Evolutionary conservation across 2,329 filamentous ascomycete species (phyloP).

Genomic region (Trichoderma guizhouense): DNA sequence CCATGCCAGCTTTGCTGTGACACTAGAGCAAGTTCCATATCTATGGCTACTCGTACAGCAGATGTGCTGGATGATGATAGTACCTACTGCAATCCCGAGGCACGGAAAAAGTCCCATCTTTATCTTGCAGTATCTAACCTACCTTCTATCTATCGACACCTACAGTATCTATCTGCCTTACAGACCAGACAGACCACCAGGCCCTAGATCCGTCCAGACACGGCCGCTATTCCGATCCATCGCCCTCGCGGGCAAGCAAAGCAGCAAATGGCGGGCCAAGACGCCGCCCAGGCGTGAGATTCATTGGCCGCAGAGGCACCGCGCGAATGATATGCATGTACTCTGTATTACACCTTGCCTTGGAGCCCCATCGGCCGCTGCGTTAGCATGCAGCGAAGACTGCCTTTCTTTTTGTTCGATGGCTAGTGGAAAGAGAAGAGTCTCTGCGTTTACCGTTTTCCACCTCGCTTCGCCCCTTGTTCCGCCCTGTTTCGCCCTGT

Average conservation of each 20-base stretch:
- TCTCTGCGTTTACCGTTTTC: background rate
- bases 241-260: background rate
- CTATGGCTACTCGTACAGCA: background rate
- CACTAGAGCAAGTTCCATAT: background rate
- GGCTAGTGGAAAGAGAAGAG: background rate
- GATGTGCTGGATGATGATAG: background rate
- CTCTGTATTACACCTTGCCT: background rate
- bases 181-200: background rate
- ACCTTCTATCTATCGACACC: background rate
- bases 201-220: background rate
- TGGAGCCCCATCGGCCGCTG: background rate
- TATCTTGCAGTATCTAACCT: background rate
- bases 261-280: constrained; percentile 13
- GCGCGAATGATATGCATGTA: constrained; percentile 7
- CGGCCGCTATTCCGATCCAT: constrained; percentile 8
- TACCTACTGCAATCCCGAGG: background rate
- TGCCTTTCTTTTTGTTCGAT: background rate
- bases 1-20: background rate
- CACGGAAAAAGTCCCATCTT: background rate
- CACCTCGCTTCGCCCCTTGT: background rate
- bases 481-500: background rate
- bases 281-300: constrained; percentile 9
- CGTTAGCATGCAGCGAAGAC: background rate
- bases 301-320: constrained; percentile 14
- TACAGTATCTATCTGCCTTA: background rate